Evolutionary conservation across 2,329 filamentous ascomycete genomes (phyloP).

Genomic region (Ophiognomonia clavigignenti-juglandacearum): DNA sequence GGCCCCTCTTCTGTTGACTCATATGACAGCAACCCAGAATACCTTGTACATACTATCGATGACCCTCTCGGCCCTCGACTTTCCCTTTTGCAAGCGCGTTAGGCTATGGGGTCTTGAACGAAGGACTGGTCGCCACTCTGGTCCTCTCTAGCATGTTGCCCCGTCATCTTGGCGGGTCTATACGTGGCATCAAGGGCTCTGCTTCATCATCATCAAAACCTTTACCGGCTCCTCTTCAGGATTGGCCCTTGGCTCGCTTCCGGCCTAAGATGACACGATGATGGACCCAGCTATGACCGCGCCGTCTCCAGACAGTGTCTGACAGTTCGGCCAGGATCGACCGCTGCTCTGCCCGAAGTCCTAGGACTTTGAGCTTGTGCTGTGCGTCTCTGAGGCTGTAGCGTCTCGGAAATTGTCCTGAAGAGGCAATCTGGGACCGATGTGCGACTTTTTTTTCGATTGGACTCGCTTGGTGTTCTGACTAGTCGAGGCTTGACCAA

Average conservation of each 20-base stretch:
- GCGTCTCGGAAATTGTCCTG: conserved; percentile 13
- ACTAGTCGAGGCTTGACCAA: not conserved
- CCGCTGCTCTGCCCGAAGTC: not conserved
- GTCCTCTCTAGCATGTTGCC: not conserved
- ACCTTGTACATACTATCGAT: no score
- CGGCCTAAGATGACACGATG: conserved; percentile 5
- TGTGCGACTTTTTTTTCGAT: not conserved
- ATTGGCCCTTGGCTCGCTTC: conserved; percentile 8
- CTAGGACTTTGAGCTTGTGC: not conserved
- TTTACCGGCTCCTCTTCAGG: not conserved
- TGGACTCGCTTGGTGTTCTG: not conserved
- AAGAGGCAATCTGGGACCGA: conserved; percentile 12
- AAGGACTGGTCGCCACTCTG: not conserved
- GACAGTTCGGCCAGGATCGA: not conserved
- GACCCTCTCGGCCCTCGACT: no score
- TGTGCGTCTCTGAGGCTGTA: conserved; percentile 3
- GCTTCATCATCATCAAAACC: conserved; percentile 2
- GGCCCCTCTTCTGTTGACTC: conserved; percentile 3
- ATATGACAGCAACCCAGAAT: not conserved
- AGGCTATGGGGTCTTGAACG: not conserved
- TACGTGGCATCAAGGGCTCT: conserved; percentile 1
- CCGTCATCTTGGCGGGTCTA: conserved; percentile 3
- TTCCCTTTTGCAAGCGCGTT: not conserved
- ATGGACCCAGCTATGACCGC: not conserved
- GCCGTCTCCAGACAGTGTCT: conserved; percentile 14